Evolutionary conservation across 805 yeast genomes (phyloP), one percentile per base, ranked within the genome.

Genomic region (Teunomyces cretensis): DNA sequence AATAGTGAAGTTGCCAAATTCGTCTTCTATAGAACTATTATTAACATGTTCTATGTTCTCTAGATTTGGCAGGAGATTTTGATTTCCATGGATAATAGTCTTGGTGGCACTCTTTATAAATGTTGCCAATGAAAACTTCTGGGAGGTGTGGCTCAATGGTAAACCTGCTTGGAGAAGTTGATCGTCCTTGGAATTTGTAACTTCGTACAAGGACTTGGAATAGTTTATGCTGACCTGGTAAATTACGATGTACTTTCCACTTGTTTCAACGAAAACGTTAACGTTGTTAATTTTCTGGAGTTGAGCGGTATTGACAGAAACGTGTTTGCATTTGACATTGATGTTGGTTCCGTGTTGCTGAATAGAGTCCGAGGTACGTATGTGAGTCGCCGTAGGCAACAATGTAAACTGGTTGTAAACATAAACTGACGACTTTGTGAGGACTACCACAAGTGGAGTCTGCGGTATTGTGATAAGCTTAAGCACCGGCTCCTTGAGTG

Each of bases 261-360:
- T 54, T 1, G 82, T 75, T 46, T 66, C 67, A 6, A 76, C 58
- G 37, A 76, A 72, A 45, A 76, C 56, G 41, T 67, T 64, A 5
- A 55, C 45, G 12, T 61, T 60, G 17, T 48, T 48, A 39, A 63
- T 47, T 45, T 60, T 61, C 30, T 61, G 67, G 30, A 59, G 54
- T 30, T 60, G 60, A 35, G 65, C 61, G 11, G 76, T 67, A 43
- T 75, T 70, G 11, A 64, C 63, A 5, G 66, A 57, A 13, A 62
- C 52, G 31, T 62, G 56, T 27, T 75, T 73, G 1, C 76, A 64
- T 30, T 74, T 58, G 7, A 79, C 55, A 17, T 61, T 54, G 19
- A 53, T 38, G 56, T 81, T 81, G 7, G 52, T 45, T 1, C 87
- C 87, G 61, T 74, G 75, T 15, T 62, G 61, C 19, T 66, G 62